phyloP scores from a whole-genome alignment of 345 rosid species.

The Corchorus capsularis region DNA sequence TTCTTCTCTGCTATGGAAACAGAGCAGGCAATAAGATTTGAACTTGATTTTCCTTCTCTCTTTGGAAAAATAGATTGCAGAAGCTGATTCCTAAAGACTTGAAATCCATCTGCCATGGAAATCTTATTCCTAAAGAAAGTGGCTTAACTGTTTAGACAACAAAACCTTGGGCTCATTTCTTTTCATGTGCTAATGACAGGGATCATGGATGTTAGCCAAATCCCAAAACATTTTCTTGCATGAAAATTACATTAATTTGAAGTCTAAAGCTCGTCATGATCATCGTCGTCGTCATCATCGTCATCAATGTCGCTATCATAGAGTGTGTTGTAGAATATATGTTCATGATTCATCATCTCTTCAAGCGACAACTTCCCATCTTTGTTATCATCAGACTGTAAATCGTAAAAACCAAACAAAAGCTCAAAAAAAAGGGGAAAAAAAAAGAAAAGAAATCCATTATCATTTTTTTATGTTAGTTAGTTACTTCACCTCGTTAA shows the following conservation, averaged over 20 bases:
- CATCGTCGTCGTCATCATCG: slow-evolving; percentile 43
- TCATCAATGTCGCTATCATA: slow-evolving; percentile 33
- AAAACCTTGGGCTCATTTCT: background rate
- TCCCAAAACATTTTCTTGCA: background rate
- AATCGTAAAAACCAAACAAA: background rate
- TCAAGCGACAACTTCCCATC: slow-evolving; percentile 56
- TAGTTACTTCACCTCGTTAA: slow-evolving; percentile 40
- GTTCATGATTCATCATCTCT: slow-evolving; percentile 63
- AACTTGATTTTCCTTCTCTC: too few relatives aligned
- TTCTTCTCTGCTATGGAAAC: too few relatives aligned
- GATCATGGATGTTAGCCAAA: background rate
- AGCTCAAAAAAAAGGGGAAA: background rate
- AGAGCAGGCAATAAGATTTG: too few relatives aligned
- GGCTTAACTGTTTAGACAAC: too few relatives aligned
- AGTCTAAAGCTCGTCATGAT: slow-evolving; percentile 55
- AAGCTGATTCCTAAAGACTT: too few relatives aligned
- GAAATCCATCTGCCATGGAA: too few relatives aligned
- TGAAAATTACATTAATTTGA: background rate
- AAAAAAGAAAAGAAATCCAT: too few relatives aligned
- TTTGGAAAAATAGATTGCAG: too few relatives aligned
- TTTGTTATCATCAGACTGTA: slow-evolving; percentile 63
- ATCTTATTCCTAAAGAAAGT: too few relatives aligned
- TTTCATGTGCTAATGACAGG: background rate
- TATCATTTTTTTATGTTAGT: too few relatives aligned
- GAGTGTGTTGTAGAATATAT: slow-evolving; percentile 54